Evolutionary conservation across 1,284 basidiomycete genomes (phyloP).

Genomic region (Trametes versicolor): DNA sequence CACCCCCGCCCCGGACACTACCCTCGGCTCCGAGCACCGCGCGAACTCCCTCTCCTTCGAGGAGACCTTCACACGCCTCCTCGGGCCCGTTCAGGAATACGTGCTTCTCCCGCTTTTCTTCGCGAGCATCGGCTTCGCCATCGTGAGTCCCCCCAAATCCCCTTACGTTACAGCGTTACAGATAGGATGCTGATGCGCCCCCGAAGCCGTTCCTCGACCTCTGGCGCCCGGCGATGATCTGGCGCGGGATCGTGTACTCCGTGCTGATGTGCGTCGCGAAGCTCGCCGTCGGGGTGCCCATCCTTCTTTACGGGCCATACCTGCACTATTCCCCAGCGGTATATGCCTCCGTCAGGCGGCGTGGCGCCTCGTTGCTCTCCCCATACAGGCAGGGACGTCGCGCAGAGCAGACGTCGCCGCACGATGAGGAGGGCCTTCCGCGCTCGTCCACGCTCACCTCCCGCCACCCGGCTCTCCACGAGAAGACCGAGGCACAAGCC

Average conservation of each 20-base stretch:
- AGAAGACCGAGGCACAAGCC: neutral
- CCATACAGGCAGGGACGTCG: neutral
- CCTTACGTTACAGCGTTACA: too few relatives aligned
- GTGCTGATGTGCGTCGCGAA: conserved; percentile 61
- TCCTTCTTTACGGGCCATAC: conserved; percentile 30
- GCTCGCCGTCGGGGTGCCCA: conserved; percentile 40
- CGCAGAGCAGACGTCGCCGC: neutral
- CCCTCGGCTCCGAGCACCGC: neutral
- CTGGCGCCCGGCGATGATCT: conserved; percentile 55
- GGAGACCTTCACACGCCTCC: conserved; percentile 42
- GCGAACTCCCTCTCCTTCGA: conserved; percentile 37
- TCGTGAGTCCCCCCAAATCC: conserved; percentile 44
- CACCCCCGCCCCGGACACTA: neutral
- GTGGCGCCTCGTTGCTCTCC: neutral
- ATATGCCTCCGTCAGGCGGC: neutral
- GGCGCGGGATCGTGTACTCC: conserved; percentile 60
- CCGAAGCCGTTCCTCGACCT: conserved; percentile 56
- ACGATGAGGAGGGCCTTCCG: conserved; percentile 4
- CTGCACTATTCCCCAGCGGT: conserved; percentile 1
- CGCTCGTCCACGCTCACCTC: conserved; percentile 8
- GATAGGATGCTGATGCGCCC: neutral
- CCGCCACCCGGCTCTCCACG: neutral
- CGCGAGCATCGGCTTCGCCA: conserved; percentile 60
- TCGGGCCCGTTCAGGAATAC: conserved; percentile 47
- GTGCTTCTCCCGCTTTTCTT: conserved; percentile 65